Percentiles rank a stretch among this genome's conserved stretches.
These are phyloP conservation scores for Beta lomatogona DNA, from an alignment of 179 eudicot genomes.

Conservation along the genomic window DNA sequence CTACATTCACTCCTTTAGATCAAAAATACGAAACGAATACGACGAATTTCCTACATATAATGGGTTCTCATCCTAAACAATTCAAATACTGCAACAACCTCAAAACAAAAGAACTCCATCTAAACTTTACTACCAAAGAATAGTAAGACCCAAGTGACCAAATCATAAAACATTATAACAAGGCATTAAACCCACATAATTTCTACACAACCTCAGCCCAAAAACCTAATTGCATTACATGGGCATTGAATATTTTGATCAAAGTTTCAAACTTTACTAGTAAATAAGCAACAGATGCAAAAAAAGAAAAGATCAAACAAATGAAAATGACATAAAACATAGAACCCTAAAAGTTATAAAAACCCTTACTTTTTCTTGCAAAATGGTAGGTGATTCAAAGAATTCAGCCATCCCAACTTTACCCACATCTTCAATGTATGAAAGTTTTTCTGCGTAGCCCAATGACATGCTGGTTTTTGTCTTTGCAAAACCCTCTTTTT, in stretches of 20 bases:
- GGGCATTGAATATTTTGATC: conserved; percentile 30
- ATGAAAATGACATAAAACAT: conserved; percentile 4
- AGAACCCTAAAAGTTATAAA: conserved; percentile 15
- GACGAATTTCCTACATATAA: no score
- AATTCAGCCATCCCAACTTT: conserved; percentile 91
- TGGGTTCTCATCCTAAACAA: not conserved
- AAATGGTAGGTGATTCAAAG: conserved; percentile 69
- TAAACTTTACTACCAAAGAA: not conserved
- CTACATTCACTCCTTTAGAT: not conserved
- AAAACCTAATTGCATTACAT: conserved; percentile 31
- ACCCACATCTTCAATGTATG: conserved; percentile 94
- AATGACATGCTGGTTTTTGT: conserved; percentile 62
- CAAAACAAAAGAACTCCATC: not conserved
- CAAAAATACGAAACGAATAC: not conserved
- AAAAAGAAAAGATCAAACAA: not conserved
- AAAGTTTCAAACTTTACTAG: conserved; percentile 20
- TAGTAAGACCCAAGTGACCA: not conserved
- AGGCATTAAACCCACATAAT: conserved; percentile 1
- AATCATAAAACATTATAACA: not conserved
- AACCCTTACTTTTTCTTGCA: conserved; percentile 65
- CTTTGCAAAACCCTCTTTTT: conserved; percentile 14
- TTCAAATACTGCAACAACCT: conserved; percentile 5
- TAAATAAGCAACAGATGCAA: not conserved
- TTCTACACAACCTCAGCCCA: conserved; percentile 13
- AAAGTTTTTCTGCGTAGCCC: conserved; percentile 96